Evolutionary conservation across 1,139 yeast genomes (phyloP), one percentile per base, ranked within the genome.

Genomic region (Hemisphaericaspora xylanilytica): DNA sequence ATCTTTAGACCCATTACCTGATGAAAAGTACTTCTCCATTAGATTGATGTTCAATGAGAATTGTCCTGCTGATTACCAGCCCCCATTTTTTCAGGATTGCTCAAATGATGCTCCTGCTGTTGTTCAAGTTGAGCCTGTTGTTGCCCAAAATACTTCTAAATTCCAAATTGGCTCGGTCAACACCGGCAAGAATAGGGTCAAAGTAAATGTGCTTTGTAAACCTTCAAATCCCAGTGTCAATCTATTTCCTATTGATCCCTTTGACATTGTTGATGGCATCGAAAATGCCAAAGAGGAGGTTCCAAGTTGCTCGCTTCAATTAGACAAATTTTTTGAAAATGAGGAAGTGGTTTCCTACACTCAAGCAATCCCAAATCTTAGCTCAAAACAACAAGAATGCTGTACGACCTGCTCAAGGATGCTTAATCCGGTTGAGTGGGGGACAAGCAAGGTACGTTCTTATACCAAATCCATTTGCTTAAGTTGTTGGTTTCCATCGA

Each of bases 21-120:
- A 57, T 2, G 58, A 67, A 36, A 65, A 75, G 38, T 68, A 48
- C 37, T 49, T 76, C 27, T 60, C 73, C 0, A 63, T 79, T 61
- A 63, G 76, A 42, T 54, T 80, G 38, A 43, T 75, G 44, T 78
- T 70, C 48, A 75, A 70, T 42, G 75, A 74, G 3, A 42, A 38
- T 2, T 68, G 78, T 27, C 80, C 82, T 2, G 37, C 41, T 1
- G 56, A 61, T 26, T 77, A 71, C 45, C 80, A 76, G 46, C 80
- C 82, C 0, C 59, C 61, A 0, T 50, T 63, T 15, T 78, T 77
- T 47, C 60, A 53, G 38, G 80, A 76, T 35, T 39, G 37, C 1
- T 44, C 51, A 34, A 65, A 61, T 12, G 25, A 38, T 29, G 36
- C 40, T 22, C 45, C 44, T 50, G 49, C 41, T 52, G 55, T 38